Evolutionary conservation across 192 early-diverging fungal genomes (phyloP).

Genomic region (Coemansia sp.): DNA sequence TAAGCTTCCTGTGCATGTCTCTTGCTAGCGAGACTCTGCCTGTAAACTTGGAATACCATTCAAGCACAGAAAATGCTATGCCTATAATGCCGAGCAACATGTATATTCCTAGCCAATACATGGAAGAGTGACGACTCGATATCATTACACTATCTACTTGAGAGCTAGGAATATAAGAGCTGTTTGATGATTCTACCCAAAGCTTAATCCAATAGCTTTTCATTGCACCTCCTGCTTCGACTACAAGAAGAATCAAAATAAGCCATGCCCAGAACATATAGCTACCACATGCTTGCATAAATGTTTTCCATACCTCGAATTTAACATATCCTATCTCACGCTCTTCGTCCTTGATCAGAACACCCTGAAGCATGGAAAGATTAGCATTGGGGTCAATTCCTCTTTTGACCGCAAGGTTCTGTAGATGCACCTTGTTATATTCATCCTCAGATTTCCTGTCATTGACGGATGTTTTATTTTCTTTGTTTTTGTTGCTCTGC

Average conservation of each 20-base stretch:
- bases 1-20: constrained; percentile 57
- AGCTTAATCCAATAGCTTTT: constrained; percentile 68
- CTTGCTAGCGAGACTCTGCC: constrained; percentile 58
- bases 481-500: no score
- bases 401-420: no score
- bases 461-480: no score
- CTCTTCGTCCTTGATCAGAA: no score
- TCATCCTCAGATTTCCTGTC: no score
- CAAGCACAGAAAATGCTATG: constrained; percentile 38
- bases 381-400: no score
- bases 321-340: constrained; percentile 73
- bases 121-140: constrained; percentile 33
- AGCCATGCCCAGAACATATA: constrained; percentile 58
- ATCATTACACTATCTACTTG: background rate
- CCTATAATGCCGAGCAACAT: constrained; percentile 56
- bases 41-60: constrained; percentile 14
- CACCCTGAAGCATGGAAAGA: constrained; percentile 33
- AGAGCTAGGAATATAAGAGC: background rate
- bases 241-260: constrained; percentile 34
- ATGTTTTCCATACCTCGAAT: constrained; percentile 70
- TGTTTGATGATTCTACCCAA: constrained; percentile 54
- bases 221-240: constrained; percentile 44
- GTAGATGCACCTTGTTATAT: no score
- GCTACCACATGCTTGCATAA: constrained; percentile 66
- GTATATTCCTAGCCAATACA: constrained; percentile 69